phyloP scores from a whole-genome alignment of 139 green algal genomes.

The Picochlorum sp. region DNA sequence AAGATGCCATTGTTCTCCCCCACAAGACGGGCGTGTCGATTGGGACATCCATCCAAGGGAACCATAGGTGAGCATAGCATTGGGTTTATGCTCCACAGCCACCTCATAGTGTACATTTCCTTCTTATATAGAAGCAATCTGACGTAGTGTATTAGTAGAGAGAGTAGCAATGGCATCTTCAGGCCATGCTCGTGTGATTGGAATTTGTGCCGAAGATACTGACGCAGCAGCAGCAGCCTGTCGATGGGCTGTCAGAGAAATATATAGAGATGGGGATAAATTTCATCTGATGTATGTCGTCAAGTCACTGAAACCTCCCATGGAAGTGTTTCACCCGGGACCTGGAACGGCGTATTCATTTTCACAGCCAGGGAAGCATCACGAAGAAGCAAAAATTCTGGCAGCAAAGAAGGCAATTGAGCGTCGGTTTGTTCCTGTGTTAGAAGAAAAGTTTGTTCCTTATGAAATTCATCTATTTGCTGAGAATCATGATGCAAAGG shows the following conservation, averaged over 20 bases:
- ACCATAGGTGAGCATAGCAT: too few relatives aligned
- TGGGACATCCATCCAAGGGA: too few relatives aligned
- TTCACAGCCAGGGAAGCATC: constrained; percentile 9
- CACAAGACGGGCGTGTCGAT: too few relatives aligned
- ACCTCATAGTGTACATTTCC: too few relatives aligned
- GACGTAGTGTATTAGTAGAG: too few relatives aligned
- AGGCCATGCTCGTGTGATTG: background rate
- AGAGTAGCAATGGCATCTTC: too few relatives aligned
- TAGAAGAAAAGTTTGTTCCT: constrained; percentile 12
- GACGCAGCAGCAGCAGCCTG: constrained; percentile 5
- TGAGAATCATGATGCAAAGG: constrained; percentile 11
- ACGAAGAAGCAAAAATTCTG: constrained; percentile 13
- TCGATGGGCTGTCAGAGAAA: constrained; percentile 5
- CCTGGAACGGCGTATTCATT: constrained; percentile 17
- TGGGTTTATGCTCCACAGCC: too few relatives aligned
- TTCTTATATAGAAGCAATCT: too few relatives aligned
- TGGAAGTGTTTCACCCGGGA: constrained; percentile 22
- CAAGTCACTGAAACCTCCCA: constrained; percentile 14
- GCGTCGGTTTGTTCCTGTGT: constrained; percentile 21
- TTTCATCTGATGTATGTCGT: constrained; percentile 27
- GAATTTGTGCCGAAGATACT: constrained; percentile 16
- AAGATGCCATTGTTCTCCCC: too few relatives aligned
- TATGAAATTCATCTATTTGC: constrained; percentile 30
- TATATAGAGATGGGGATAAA: constrained; percentile 25
- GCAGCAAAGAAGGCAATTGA: constrained; percentile 12